phyloP scores from a whole-genome alignment of 768 basidiomycete genomes.

The Paxillus ammoniavirescens region DNA sequence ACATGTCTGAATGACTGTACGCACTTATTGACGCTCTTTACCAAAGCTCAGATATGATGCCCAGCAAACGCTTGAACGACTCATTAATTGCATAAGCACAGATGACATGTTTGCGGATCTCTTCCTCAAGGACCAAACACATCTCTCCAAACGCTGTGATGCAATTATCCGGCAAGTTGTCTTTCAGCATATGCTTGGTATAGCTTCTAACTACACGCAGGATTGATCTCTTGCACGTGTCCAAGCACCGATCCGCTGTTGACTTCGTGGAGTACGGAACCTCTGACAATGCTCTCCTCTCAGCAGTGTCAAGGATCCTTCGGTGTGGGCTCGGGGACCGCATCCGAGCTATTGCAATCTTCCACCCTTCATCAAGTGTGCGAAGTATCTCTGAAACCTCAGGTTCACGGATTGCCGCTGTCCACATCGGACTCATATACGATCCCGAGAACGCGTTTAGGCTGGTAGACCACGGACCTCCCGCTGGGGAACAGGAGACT shows the following conservation, averaged over 20 bases:
- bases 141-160: constrained; percentile 70
- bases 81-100: constrained; percentile 47
- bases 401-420: constrained; percentile 44
- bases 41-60: constrained; percentile 76
- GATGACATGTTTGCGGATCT: constrained; percentile 66
- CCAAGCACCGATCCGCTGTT: constrained; percentile 44
- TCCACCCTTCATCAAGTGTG: constrained; percentile 47
- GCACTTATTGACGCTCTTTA: constrained; percentile 2
- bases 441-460: constrained; percentile 72
- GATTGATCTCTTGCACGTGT: constrained; percentile 41
- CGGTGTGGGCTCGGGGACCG: constrained; percentile 75
- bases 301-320: constrained; percentile 48
- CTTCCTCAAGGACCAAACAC: constrained; percentile 72
- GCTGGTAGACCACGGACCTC: constrained; percentile 90
- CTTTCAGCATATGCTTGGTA: not conserved
- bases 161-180: constrained; percentile 56
- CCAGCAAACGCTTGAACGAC: constrained; percentile 59
- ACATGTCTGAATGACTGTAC: not conserved
- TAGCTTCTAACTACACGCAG: constrained; percentile 33
- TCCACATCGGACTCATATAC: constrained; percentile 77
- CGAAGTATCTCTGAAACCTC: constrained; percentile 54
- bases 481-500: constrained; percentile 60
- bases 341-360: constrained; percentile 58
- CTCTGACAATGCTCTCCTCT: constrained; percentile 50
- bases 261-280: constrained; percentile 55